phyloP scores from a whole-genome alignment of 1,139 yeast genomes.

The Magnusiomyces suaveolens region DNA sequence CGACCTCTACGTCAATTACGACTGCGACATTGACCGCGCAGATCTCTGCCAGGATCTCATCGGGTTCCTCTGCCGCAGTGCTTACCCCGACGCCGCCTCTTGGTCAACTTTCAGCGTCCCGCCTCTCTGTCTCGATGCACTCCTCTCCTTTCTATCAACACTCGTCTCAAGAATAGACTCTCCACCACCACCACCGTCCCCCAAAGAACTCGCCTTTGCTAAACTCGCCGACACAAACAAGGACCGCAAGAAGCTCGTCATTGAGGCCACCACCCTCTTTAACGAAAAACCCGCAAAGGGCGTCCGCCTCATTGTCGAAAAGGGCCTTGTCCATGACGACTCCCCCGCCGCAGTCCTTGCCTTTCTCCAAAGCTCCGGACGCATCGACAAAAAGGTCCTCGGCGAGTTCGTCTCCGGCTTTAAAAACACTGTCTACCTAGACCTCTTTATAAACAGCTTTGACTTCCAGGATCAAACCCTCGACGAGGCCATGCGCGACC shows the following conservation, averaged over 20 bases:
- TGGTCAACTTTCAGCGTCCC: slow-evolving; percentile 82
- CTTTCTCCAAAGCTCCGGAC: slow-evolving; percentile 66
- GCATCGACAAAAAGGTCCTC: slow-evolving; percentile 74
- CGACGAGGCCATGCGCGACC: slow-evolving; percentile 82
- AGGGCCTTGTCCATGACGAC: slow-evolving; percentile 53
- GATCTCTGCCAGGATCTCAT: slow-evolving; percentile 67
- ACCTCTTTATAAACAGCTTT: slow-evolving; percentile 56
- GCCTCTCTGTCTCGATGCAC: slow-evolving; percentile 84
- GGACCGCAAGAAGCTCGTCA: slow-evolving; percentile 60
- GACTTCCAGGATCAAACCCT: slow-evolving; percentile 73
- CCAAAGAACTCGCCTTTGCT: slow-evolving; percentile 17
- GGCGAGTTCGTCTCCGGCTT: slow-evolving; percentile 85
- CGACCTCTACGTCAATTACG: slow-evolving; percentile 69
- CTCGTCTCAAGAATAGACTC: slow-evolving; percentile 46
- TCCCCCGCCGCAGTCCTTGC: slow-evolving; percentile 56
- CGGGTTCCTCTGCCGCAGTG: slow-evolving; percentile 61
- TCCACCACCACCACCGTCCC: not conserved
- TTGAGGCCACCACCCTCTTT: slow-evolving; percentile 61
- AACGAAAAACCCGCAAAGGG: slow-evolving; percentile 76
- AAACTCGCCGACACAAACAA: slow-evolving; percentile 33
- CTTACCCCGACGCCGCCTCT: slow-evolving; percentile 70
- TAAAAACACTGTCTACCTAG: slow-evolving; percentile 48
- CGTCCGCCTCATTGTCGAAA: slow-evolving; percentile 47
- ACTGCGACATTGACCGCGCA: slow-evolving; percentile 81
- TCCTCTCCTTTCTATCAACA: slow-evolving; percentile 61